A percentile compares a stretch with the other conserved stretches of the same genome.
Evolutionary conservation across 495 filamentous ascomycete genomes (phyloP).

Genomic region (Rhizodiscina lignyota): DNA sequence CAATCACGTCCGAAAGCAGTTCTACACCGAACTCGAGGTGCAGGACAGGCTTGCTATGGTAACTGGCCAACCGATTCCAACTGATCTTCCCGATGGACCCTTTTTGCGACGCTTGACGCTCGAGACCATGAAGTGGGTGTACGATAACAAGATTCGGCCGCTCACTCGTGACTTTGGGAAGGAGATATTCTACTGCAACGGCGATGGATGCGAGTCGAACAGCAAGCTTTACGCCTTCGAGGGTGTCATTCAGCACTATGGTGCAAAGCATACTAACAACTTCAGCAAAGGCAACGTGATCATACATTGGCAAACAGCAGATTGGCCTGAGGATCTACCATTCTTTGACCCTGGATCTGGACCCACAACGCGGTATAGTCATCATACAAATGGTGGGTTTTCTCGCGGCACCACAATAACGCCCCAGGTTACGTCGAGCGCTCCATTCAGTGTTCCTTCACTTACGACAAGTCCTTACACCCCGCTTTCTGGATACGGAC

Average conservation of each 20-base stretch:
- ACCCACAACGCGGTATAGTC: constrained; percentile 26
- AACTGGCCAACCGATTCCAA: neutral
- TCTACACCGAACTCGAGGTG: constrained; percentile 39
- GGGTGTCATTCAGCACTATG: constrained; percentile 63
- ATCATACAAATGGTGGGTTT: constrained; percentile 24
- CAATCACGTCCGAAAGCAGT: constrained; percentile 40
- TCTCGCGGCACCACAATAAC: constrained; percentile 11
- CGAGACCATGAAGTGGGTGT: constrained; percentile 77
- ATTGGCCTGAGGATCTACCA: constrained; percentile 60
- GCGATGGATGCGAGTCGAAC: constrained; percentile 37
- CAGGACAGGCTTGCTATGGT: constrained; percentile 23
- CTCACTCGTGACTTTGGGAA: constrained; percentile 40
- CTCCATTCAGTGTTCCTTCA: constrained; percentile 21
- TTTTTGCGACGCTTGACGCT: constrained; percentile 44
- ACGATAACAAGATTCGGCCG: constrained; percentile 56
- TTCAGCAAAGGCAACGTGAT: constrained; percentile 52
- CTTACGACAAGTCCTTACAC: constrained; percentile 22
- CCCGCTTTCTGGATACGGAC: constrained; percentile 21
- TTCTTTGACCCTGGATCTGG: constrained; percentile 31
- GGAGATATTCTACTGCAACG: constrained; percentile 58
- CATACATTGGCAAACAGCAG: constrained; percentile 53
- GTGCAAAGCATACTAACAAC: constrained; percentile 55
- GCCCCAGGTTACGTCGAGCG: constrained; percentile 9
- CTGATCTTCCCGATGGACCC: constrained; percentile 34
- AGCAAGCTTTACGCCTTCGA: constrained; percentile 55